A percentile compares a stretch with the other conserved stretches of the same genome.
These are phyloP conservation scores for Aspergillus aculeatus DNA, from an alignment of 2,329 filamentous ascomycete genomes.

Conservation along the genomic window DNA sequence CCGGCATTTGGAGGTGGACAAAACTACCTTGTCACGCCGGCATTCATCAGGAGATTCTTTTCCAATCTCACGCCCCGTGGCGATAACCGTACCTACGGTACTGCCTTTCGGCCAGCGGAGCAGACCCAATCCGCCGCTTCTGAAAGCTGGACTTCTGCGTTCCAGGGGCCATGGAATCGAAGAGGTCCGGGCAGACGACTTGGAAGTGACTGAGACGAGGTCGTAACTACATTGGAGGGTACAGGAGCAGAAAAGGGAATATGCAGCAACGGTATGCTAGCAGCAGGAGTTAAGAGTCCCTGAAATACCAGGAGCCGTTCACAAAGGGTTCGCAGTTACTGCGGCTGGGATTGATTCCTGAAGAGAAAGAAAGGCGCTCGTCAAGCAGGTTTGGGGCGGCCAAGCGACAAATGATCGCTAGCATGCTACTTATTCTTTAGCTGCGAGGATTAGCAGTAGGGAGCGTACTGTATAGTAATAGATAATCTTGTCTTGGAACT, in stretches of 20 bases:
- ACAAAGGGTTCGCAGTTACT: not conserved
- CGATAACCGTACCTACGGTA: slow-evolving; percentile 60
- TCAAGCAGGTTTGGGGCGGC: too few species aligned
- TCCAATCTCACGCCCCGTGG: slow-evolving; percentile 46
- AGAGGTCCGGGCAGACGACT: slow-evolving; percentile 44
- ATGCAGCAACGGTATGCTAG: not conserved
- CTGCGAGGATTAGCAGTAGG: too few species aligned
- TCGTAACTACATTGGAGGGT: not conserved
- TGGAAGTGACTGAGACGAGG: slow-evolving; percentile 30
- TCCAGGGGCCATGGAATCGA: slow-evolving; percentile 37
- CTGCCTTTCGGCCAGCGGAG: slow-evolving; percentile 51
- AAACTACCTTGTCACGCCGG: slow-evolving; percentile 73
- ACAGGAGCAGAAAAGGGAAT: not conserved
- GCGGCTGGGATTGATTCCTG: not conserved
- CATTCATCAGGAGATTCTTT: slow-evolving; percentile 68
- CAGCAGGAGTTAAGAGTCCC: not conserved
- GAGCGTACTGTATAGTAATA: not conserved
- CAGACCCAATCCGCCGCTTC: slow-evolving; percentile 18
- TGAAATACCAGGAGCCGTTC: not conserved
- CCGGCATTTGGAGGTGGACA: slow-evolving; percentile 82
- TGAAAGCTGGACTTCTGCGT: slow-evolving; percentile 32
- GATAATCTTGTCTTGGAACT: not conserved
- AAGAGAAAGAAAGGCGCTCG: too few species aligned
- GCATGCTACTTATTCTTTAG: not conserved
- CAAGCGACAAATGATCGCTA: not conserved